Evolutionary conservation across 257 asterid species (phyloP).

Genomic region (Buddleja alternifolia): DNA sequence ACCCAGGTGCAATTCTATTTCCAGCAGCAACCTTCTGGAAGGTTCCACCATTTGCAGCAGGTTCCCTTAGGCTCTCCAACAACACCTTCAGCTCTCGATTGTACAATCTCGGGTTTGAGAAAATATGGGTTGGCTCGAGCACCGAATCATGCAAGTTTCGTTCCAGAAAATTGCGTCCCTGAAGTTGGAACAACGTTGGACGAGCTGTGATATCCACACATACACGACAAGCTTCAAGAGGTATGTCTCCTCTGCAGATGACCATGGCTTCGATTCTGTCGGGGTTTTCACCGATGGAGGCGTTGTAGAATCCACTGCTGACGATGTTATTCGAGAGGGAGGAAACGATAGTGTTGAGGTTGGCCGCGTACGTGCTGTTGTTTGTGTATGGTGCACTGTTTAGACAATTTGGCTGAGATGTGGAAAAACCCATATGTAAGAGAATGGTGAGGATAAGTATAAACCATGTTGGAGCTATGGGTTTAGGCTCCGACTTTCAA

Average conservation of each 20-base stretch:
- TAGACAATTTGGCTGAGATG: background rate
- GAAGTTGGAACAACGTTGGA: background rate
- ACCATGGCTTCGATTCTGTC: conserved; percentile 20
- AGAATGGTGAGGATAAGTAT: background rate
- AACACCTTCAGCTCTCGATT: conserved; percentile 1
- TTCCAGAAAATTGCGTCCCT: conserved; percentile 19
- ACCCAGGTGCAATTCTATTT: background rate
- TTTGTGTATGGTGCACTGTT: background rate
- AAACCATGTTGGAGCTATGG: no score
- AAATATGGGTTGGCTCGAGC: conserved; percentile 11
- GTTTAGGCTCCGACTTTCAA: no score
- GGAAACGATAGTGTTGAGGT: conserved; percentile 27
- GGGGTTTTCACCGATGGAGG: conserved; percentile 19
- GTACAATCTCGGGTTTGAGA: background rate
- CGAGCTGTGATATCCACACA: conserved; percentile 14
- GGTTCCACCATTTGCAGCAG: conserved; percentile 15
- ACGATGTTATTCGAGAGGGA: conserved; percentile 14
- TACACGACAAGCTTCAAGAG: conserved; percentile 18
- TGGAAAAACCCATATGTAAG: background rate
- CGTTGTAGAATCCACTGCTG: conserved; percentile 21
- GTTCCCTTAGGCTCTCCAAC: conserved; percentile 14
- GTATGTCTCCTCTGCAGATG: conserved; percentile 33
- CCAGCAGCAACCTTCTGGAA: conserved; percentile 25
- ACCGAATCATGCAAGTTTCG: conserved; percentile 21
- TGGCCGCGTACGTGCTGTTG: conserved; percentile 25